A percentile compares a stretch with the other conserved stretches of the same genome.
These are phyloP conservation scores for Fusarium verticillioides DNA, from an alignment of 2,329 filamentous ascomycete species.

Conservation along the genomic window DNA sequence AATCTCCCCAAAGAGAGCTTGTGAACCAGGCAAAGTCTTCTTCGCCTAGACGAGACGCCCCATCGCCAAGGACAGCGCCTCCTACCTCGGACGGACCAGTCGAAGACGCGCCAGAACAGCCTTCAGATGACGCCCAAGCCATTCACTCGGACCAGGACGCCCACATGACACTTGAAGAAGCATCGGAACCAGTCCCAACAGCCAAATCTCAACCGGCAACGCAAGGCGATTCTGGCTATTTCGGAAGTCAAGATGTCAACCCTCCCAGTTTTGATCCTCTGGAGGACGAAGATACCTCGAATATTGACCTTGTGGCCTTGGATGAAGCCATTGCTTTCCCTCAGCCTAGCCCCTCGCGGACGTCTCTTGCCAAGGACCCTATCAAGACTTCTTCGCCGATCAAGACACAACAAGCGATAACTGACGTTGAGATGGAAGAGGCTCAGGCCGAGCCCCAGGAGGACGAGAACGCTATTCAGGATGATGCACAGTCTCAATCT, in stretches of 20 bases:
- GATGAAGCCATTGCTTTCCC: conserved; percentile 31
- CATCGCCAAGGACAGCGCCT: conserved; percentile 45
- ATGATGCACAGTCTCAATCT: conserved; percentile 70
- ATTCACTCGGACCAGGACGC: conserved; percentile 23
- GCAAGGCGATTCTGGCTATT: conserved; percentile 73
- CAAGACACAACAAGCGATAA: conserved; percentile 33
- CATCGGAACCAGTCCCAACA: neutral
- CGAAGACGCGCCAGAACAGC: conserved; percentile 8
- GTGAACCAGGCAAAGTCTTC: conserved; percentile 50
- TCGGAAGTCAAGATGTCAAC: conserved; percentile 68
- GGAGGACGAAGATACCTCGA: conserved; percentile 31
- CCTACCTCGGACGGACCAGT: conserved; percentile 15
- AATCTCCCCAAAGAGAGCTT: conserved; percentile 61
- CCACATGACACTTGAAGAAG: conserved; percentile 9
- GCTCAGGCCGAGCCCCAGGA: conserved; percentile 22
- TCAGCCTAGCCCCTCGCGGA: conserved; percentile 41
- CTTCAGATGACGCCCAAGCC: conserved; percentile 2
- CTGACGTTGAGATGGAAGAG: conserved; percentile 14
- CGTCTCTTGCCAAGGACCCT: neutral
- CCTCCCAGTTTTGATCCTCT: conserved; percentile 40
- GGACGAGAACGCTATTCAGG: conserved; percentile 38
- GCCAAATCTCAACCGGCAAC: conserved; percentile 35
- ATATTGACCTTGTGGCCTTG: conserved; percentile 32
- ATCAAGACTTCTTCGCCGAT: conserved; percentile 48
- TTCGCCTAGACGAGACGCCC: conserved; percentile 48